Base-by-base conservation (phyloP, 352 stramenopile genomes). In the Phytophthora lateralis region DNA sequence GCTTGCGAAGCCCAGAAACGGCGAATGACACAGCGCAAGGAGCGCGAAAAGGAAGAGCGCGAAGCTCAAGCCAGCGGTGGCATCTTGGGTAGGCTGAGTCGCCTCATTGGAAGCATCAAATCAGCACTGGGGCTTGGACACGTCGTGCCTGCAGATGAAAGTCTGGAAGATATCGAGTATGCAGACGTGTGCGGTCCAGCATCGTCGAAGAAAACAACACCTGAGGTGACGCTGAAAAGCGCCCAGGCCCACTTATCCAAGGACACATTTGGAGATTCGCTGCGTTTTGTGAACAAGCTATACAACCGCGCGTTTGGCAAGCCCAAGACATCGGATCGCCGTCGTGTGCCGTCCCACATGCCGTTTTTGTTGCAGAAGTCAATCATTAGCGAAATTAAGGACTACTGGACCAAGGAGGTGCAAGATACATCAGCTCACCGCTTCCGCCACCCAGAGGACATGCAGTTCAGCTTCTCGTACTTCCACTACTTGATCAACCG, bases 401-500 rank as follows among this genome's bases (percentile, higher is more conserved):
- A 66, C n/a, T 73, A 77, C 3, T 97, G 83, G 84, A 73, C 68
- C 0, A 63, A 68, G 9, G 85, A 96, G 60, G 85, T 89, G 30
- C 58, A 90, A 9, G 71, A 72, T 14, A 98, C 93, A 14, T 95
- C 85, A 15, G 50, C 71, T 6, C 90, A 98, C 47, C 85, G 93
- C 6, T 98, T 98, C 63, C 90, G 95, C 21, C 85, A 92, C 44
- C 76, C 82, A 6, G 64, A 97, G 38, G 95, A 98, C 72, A 96
- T 98, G 89, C 95, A 98, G 63, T 98, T 97, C 58, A 92, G 90
- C 55, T 98, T 98, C 59, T 84, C 87, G 30, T 98, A 98, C 69
- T 98, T 98, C 63, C 93, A 98, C 64, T 98, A 97, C 65, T 45
- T 98, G 21, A 83, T 97, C 15, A 95, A 98, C 49, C 79, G 85